Percentiles rank a stretch among this genome's conserved stretches.
These are phyloP conservation scores for Pyrenophora teres DNA, from an alignment of 2,329 filamentous ascomycete genomes.

Conservation along the genomic window DNA sequence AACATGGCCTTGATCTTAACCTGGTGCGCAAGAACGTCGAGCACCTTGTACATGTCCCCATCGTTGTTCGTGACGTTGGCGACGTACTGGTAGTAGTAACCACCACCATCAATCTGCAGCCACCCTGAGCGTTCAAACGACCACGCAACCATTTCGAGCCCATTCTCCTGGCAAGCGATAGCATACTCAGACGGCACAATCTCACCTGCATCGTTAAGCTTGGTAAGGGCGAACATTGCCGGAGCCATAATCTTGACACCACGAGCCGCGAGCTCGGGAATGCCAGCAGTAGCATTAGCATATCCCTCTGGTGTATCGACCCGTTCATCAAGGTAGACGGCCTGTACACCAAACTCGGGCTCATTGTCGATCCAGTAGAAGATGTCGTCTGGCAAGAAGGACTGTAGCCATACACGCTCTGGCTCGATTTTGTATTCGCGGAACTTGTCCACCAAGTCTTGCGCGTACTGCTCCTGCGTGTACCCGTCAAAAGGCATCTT, in stretches of 20 bases:
- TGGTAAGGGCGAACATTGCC: constrained; percentile 65
- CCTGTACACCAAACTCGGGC: constrained; percentile 64
- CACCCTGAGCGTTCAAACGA: constrained; percentile 69
- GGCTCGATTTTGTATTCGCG: constrained; percentile 45
- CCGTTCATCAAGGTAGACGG: constrained; percentile 67
- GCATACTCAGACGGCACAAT: constrained; percentile 70
- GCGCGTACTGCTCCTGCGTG: constrained; percentile 67
- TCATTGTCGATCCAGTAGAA: constrained; percentile 69
- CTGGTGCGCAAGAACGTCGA: constrained; percentile 66
- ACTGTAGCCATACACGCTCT: constrained; percentile 60
- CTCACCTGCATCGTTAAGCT: constrained; percentile 53
- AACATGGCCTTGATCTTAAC: constrained; percentile 68
- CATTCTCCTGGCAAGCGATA: constrained; percentile 62
- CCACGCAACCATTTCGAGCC: constrained; percentile 70
- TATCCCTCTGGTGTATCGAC: constrained; percentile 58
- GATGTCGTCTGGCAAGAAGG: constrained; percentile 67
- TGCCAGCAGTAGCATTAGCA: constrained; percentile 59
- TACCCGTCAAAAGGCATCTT: constrained; percentile 72
- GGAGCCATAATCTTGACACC: constrained; percentile 69
- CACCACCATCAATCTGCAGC: constrained; percentile 55
- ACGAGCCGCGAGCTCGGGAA: constrained; percentile 60
- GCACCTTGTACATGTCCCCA: constrained; percentile 67
- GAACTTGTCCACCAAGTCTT: constrained; percentile 61
- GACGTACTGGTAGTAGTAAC: constrained; percentile 50
- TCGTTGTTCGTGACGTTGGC: constrained; percentile 62